A percentile compares a stretch with the other conserved stretches of the same genome.
Evolutionary conservation across 2,329 filamentous ascomycete genomes (phyloP).

Genomic region (Alternaria arborescens): DNA sequence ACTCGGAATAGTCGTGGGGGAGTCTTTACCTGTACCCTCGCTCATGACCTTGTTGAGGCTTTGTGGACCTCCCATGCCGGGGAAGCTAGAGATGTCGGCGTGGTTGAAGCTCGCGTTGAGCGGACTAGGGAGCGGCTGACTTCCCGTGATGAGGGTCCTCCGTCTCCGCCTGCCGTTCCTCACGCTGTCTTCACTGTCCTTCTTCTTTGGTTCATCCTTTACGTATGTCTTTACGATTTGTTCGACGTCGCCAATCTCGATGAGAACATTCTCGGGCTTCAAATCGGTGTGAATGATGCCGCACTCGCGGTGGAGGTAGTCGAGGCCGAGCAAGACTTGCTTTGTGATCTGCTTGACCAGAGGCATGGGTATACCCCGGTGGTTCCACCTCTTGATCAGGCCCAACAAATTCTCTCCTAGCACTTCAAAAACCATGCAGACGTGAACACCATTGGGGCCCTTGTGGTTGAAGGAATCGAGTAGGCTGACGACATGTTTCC

Average conservation of each 20-base stretch:
- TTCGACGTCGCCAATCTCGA: slow-evolving; percentile 98
- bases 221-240: slow-evolving; percentile 98
- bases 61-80: slow-evolving; percentile 61
- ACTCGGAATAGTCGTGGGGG: slow-evolving; percentile 53
- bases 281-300: slow-evolving; percentile 98
- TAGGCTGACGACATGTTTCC: slow-evolving; percentile 93
- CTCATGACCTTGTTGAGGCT: slow-evolving; percentile 87
- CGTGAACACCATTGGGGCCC: slow-evolving; percentile 93
- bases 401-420: slow-evolving; percentile 93
- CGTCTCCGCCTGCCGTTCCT: slow-evolving; percentile 89
- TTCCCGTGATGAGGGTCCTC: slow-evolving; percentile 94
- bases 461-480: slow-evolving; percentile 98
- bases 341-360: slow-evolving; percentile 99
- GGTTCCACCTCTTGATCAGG: slow-evolving; percentile 98
- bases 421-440: slow-evolving; percentile 99
- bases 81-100: slow-evolving; percentile 70
- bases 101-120: slow-evolving; percentile 91
- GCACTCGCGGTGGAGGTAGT: slow-evolving; percentile 96
- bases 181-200: slow-evolving; percentile 85
- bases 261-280: slow-evolving; percentile 97
- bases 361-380: slow-evolving; percentile 93
- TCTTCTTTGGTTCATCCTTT: slow-evolving; percentile 73
- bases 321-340: slow-evolving; percentile 92
- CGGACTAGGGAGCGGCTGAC: slow-evolving; percentile 92
- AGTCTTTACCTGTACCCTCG: slow-evolving; percentile 69